Percentiles rank a stretch among this genome's conserved stretches.
phyloP scores from a whole-genome alignment of 352 stramenopile genomes.

The Phytophthora cactorum region DNA sequence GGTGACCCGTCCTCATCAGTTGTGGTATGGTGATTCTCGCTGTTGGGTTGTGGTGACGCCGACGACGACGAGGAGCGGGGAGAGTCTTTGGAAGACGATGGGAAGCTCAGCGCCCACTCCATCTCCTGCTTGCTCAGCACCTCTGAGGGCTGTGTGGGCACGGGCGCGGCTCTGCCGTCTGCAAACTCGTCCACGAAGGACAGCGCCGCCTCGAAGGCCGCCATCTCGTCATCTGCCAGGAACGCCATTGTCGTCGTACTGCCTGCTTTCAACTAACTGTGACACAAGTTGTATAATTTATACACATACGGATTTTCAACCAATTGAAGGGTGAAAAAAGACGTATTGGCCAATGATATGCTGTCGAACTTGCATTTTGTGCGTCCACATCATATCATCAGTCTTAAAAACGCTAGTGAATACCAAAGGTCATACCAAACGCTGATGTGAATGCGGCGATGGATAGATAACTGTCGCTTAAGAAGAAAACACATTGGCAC shows the following conservation, averaged over 20 bases:
- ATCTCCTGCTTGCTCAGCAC: conserved; percentile 35
- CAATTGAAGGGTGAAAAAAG: no score
- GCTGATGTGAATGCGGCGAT: no score
- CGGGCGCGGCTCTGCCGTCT: not conserved
- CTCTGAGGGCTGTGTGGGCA: not conserved
- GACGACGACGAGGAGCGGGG: conserved; percentile 19
- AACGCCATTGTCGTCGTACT: conserved; percentile 26
- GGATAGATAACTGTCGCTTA: no score
- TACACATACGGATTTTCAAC: no score
- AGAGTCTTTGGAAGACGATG: conserved; percentile 7
- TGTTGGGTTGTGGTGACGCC: conserved; percentile 25
- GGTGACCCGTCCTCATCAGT: conserved; percentile 36
- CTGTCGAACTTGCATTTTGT: no score
- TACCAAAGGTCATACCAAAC: no score
- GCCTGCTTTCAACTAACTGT: not conserved
- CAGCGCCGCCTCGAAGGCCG: conserved; percentile 36
- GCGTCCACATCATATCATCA: no score
- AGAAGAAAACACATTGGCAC: no score
- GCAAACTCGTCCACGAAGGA: conserved; percentile 46
- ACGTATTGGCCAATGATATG: no score
- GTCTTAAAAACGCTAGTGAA: no score
- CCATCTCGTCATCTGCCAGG: conserved; percentile 43
- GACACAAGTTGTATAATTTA: no score
- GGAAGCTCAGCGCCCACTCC: conserved; percentile 31
- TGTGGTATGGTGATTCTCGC: conserved; percentile 32